Evolutionary conservation across 2,329 filamentous ascomycete species (phyloP).

Genomic region (Botrytis fragariae): DNA sequence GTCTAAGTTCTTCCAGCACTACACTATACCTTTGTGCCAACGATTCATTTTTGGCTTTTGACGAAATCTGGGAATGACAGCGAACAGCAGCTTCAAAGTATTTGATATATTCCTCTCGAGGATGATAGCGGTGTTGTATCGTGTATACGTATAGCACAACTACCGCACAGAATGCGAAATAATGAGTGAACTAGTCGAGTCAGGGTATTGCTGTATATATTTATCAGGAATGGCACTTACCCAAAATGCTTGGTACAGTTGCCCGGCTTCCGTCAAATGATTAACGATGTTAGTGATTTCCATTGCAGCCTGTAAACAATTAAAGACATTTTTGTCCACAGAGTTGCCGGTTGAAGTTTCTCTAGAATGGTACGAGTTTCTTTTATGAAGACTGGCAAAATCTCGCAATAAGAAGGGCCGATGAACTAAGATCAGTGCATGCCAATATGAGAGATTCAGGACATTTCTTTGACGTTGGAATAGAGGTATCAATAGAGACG

Average conservation of each 20-base stretch:
- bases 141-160: constrained; percentile 47
- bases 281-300: constrained; percentile 43
- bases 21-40: constrained; percentile 44
- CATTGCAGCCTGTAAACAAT: constrained; percentile 44
- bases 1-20: constrained; percentile 43
- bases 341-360: constrained; percentile 19
- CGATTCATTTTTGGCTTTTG: constrained; percentile 42
- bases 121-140: constrained; percentile 41
- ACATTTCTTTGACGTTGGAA: constrained; percentile 46
- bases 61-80: constrained; percentile 44
- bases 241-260: constrained; percentile 45
- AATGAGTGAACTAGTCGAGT: constrained; percentile 40
- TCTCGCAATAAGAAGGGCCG: constrained; percentile 39
- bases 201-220: background rate
- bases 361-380: constrained; percentile 13
- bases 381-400: constrained; percentile 31
- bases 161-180: constrained; percentile 47
- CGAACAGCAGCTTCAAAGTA: constrained; percentile 42
- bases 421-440: constrained; percentile 39
- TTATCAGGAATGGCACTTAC: constrained; percentile 29
- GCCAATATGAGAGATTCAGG: constrained; percentile 40
- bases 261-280: constrained; percentile 39
- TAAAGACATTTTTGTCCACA: constrained; percentile 35
- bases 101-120: constrained; percentile 33
- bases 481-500: constrained; percentile 46